A percentile compares a stretch with the other conserved stretches of the same genome.
phyloP scores from a whole-genome alignment of 495 filamentous ascomycete genomes.

The Podospora tetraspora region DNA sequence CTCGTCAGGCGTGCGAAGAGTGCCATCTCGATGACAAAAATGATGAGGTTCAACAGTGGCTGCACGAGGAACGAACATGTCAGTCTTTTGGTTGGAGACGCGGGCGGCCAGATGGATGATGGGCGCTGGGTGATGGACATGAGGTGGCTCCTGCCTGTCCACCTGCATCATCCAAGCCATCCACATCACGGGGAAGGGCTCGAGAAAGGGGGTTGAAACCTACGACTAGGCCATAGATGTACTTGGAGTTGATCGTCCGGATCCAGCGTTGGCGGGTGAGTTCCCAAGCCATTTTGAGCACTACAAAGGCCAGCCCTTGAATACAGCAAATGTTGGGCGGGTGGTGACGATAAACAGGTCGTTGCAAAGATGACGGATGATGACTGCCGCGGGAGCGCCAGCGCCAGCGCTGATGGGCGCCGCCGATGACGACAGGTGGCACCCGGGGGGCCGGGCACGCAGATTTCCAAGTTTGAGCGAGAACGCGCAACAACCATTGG shows the following conservation, averaged over 20 bases:
- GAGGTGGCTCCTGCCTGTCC: not conserved
- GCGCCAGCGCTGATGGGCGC: not conserved
- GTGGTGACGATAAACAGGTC: not conserved
- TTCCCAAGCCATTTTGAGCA: conserved; percentile 46
- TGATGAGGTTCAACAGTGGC: conserved; percentile 81
- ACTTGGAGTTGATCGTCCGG: conserved; percentile 67
- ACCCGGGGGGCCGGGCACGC: not conserved
- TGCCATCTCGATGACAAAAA: conserved; percentile 84
- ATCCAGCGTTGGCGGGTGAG: conserved; percentile 57
- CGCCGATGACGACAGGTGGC: not conserved
- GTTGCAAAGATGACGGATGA: not conserved
- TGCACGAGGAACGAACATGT: conserved; percentile 32
- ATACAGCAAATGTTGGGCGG: not conserved
- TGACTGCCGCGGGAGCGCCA: not conserved
- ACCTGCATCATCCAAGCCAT: conserved; percentile 4
- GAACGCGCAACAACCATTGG: not conserved
- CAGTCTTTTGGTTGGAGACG: not conserved
- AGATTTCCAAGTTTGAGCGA: not conserved
- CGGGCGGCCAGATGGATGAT: not conserved
- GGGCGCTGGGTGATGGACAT: not conserved
- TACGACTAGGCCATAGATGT: conserved; percentile 76
- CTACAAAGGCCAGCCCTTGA: not conserved
- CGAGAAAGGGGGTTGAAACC: conserved; percentile 33
- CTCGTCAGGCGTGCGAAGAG: conserved; percentile 72
- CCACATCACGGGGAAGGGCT: conserved; percentile 12